phyloP scores from a whole-genome alignment of 768 basidiomycete genomes.

The Kwoniella pini region DNA sequence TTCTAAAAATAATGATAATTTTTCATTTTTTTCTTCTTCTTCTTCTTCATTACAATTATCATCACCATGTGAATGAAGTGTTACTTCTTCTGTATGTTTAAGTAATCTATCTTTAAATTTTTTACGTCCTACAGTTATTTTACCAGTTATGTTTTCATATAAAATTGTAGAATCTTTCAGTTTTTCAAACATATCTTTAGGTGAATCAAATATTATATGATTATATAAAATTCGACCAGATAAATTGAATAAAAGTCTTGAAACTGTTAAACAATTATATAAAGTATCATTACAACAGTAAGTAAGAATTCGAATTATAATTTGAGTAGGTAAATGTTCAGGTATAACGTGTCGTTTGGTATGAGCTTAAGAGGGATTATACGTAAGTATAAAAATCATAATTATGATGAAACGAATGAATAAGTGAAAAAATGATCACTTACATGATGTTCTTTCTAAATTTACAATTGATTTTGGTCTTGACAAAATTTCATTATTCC shows the following conservation, averaged over 20 bases:
- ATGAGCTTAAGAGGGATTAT: slow-evolving; percentile 6
- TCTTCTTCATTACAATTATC: slow-evolving; percentile 12
- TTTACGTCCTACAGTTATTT: slow-evolving; percentile 9
- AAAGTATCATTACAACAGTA: slow-evolving; percentile 11
- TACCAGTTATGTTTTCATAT: slow-evolving; percentile 10
- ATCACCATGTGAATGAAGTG: slow-evolving; percentile 17
- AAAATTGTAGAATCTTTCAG: slow-evolving; percentile 5
- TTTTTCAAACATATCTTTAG: slow-evolving; percentile 1
- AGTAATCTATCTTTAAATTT: slow-evolving; percentile 22
- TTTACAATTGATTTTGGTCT: slow-evolving; percentile 6
- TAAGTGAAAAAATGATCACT: background rate
- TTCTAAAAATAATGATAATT: slow-evolving; percentile 2
- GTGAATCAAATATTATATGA: background rate
- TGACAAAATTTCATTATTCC: background rate
- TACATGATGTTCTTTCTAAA: slow-evolving; percentile 2
- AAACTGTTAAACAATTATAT: slow-evolving; percentile 17
- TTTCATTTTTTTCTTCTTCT: background rate
- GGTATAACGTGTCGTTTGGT: slow-evolving; percentile 6
- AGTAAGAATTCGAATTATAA: slow-evolving; percentile 23
- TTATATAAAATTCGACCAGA: slow-evolving; percentile 23
- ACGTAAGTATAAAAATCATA: background rate
- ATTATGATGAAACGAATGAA: background rate
- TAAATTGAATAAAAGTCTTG: slow-evolving; percentile 16
- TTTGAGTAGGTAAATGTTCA: slow-evolving; percentile 14
- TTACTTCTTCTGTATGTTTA: slow-evolving; percentile 8